These are phyloP conservation scores for Lentinula boryana DNA, from an alignment of 768 basidiomycete species.

Conservation along the genomic window DNA sequence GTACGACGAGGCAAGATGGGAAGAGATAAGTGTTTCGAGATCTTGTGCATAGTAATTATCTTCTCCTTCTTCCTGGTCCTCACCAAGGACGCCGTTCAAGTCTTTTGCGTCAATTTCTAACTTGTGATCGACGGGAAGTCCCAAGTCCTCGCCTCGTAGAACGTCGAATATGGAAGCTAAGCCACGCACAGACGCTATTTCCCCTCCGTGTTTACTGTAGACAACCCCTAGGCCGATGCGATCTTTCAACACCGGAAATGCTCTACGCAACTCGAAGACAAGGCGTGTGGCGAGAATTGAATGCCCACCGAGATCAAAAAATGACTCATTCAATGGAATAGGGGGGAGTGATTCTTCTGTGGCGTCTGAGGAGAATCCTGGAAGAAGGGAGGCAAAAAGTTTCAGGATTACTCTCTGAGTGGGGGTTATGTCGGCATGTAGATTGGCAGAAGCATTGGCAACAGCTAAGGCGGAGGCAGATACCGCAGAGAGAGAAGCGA, in stretches of 20 bases:
- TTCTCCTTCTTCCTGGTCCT: slow-evolving; percentile 18
- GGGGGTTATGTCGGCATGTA: slow-evolving; percentile 11
- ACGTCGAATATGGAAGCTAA: slow-evolving; percentile 73
- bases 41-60: slow-evolving; percentile 77
- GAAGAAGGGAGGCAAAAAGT: slow-evolving; percentile 84
- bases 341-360: slow-evolving; percentile 51
- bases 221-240: slow-evolving; percentile 60
- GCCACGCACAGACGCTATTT: slow-evolving; percentile 77
- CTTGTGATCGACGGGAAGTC: slow-evolving; percentile 33
- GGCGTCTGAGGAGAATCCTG: slow-evolving; percentile 18
- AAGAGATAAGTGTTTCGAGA: slow-evolving; percentile 52
- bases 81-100: not conserved
- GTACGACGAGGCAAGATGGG: slow-evolving; percentile 56
- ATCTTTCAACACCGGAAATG: slow-evolving; percentile 86
- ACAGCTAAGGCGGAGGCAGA: slow-evolving; percentile 18
- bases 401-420: slow-evolving; percentile 53
- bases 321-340: slow-evolving; percentile 86
- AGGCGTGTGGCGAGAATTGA: slow-evolving; percentile 96
- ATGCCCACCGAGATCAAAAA: slow-evolving; percentile 98
- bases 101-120: not conserved
- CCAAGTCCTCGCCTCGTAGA: slow-evolving; percentile 76
- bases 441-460: not conserved
- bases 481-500: slow-evolving; percentile 27
- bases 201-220: slow-evolving; percentile 38
- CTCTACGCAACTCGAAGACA: slow-evolving; percentile 93